phyloP scores from a whole-genome alignment of 139 green algal species.

The Pleodorina starrii region DNA sequence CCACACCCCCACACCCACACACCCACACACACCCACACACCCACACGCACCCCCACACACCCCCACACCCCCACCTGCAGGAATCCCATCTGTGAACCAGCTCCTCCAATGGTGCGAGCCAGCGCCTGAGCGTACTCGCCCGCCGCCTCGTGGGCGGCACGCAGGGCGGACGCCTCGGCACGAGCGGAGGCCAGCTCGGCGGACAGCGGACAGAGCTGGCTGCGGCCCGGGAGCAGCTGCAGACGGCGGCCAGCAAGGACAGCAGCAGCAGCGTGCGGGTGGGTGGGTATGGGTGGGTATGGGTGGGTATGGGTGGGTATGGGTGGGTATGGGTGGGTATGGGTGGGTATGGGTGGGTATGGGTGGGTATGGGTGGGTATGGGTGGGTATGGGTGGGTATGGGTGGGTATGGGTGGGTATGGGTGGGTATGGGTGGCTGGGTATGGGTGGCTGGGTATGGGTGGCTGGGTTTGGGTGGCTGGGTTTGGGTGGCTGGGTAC shows the following conservation, averaged over 20 bases:
- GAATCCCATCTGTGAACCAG: not conserved
- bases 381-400: too few species aligned
- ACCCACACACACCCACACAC: too few species aligned
- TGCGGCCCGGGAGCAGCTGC: too few species aligned
- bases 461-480: too few species aligned
- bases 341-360: too few species aligned
- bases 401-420: too few species aligned
- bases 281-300: not conserved
- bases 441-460: too few species aligned
- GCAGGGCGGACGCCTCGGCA: not conserved
- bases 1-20: too few species aligned
- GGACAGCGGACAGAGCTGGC: not conserved
- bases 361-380: too few species aligned
- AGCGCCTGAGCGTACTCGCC: constrained; percentile 11
- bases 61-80: constrained; percentile 12
- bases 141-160: not conserved
- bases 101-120: not conserved
- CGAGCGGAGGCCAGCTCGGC: not conserved
- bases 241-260: too few species aligned
- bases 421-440: too few species aligned
- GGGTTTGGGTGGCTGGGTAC: too few species aligned
- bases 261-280: constrained; percentile 22
- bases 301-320: not conserved
- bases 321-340: not conserved
- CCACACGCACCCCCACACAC: not conserved